Conservation (phyloP, 2,329 filamentous ascomycete species). For the Alternaria dauci region DNA sequence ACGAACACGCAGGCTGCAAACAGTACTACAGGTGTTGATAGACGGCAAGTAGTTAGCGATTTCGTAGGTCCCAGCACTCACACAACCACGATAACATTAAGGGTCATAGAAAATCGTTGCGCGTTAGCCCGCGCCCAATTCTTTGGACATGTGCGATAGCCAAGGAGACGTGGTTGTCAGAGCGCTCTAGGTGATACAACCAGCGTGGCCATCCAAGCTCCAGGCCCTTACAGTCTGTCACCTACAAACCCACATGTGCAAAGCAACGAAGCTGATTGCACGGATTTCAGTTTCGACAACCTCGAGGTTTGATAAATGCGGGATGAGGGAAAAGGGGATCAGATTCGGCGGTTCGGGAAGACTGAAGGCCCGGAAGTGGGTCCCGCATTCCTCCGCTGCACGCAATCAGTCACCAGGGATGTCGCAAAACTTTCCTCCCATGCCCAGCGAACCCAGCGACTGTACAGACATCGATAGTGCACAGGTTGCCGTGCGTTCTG, state of each 20-base stretch:
- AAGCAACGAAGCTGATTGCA: too few species aligned
- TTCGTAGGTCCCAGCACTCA: too few species aligned
- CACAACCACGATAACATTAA: too few species aligned
- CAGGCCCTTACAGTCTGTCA: not conserved
- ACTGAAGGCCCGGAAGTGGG: not conserved
- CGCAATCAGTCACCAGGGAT: not conserved
- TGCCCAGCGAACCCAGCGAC: not conserved
- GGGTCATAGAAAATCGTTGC: too few species aligned
- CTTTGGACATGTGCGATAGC: not conserved
- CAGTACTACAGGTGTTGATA: too few species aligned
- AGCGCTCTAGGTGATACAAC: not conserved
- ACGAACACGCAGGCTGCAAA: too few species aligned
- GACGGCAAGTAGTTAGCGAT: too few species aligned
- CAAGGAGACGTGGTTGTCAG: not conserved
- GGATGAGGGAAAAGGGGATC: not conserved
- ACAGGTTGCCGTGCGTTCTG: not conserved
- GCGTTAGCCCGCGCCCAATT: too few species aligned
- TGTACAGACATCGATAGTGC: not conserved
- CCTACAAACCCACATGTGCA: not conserved
- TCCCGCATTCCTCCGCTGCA: not conserved
- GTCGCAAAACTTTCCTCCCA: too few species aligned
- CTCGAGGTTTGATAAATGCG: not conserved
- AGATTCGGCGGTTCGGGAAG: not conserved
- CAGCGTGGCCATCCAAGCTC: not conserved
- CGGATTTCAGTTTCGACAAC: not conserved